phyloP scores from a whole-genome alignment of 2,329 filamentous ascomycete genomes.

The Exophiala alcalophila region DNA sequence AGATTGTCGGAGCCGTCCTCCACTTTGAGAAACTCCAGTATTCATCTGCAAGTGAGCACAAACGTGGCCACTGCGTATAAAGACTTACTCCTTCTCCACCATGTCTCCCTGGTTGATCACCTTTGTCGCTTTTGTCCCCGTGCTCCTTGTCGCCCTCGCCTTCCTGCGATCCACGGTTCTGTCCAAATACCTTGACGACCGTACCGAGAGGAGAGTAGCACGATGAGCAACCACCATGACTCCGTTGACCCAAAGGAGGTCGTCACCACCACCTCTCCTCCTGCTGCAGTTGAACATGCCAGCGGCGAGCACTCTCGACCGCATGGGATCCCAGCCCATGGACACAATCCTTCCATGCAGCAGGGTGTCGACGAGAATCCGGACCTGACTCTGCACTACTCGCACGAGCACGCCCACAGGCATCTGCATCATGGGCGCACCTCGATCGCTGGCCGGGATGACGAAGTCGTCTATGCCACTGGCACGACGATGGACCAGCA shows the following conservation, averaged over 20 bases:
- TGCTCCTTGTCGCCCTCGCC: constrained; percentile 25
- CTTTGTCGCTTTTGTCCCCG: constrained; percentile 23
- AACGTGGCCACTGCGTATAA: constrained; percentile 8
- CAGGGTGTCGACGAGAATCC: constrained; percentile 27
- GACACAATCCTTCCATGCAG: constrained; percentile 29
- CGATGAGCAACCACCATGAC: constrained; percentile 15
- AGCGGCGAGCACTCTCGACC: constrained; percentile 15
- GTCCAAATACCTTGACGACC: constrained; percentile 29
- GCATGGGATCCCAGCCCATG: constrained; percentile 27
- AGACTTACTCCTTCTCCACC: constrained; percentile 13
- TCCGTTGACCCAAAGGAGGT: constrained; percentile 10
- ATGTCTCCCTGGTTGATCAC: constrained; percentile 28
- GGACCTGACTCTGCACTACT: constrained; percentile 39
- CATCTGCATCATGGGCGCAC: constrained; percentile 41
- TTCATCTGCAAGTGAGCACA: too few relatives aligned
- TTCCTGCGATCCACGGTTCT: constrained; percentile 29
- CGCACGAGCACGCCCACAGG: constrained; percentile 40
- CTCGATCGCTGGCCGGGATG: constrained; percentile 38
- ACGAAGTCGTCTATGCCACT: constrained; percentile 51
- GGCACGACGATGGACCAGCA: constrained; percentile 42
- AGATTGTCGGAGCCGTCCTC: too few relatives aligned
- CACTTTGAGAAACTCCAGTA: too few relatives aligned
- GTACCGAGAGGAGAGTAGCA: constrained; percentile 19
- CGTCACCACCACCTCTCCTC: constrained; percentile 8
- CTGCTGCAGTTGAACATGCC: constrained; percentile 9